Conservation (phyloP, 345 rosid genomes). For the Salix viminalis region DNA sequence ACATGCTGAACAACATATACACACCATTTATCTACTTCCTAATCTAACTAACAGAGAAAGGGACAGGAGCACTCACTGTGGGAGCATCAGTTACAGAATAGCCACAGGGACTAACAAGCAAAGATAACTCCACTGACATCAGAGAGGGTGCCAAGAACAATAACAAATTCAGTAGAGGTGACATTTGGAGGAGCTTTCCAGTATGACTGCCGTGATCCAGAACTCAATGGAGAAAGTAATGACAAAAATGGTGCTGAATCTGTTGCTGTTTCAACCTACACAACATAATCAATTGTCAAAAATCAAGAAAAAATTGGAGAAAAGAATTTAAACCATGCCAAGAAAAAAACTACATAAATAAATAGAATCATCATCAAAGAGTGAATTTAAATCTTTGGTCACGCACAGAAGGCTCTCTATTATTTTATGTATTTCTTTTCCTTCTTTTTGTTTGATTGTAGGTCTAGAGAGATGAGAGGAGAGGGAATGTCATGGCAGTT, state of each 20-base stretch:
- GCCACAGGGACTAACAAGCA: conserved; percentile 92
- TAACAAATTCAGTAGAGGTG: conserved; percentile 56
- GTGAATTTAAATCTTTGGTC: not conserved
- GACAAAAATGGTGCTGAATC: conserved; percentile 81
- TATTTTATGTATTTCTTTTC: too few species aligned
- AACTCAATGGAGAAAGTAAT: conserved; percentile 63
- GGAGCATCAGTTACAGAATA: conserved; percentile 83
- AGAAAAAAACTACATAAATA: not conserved
- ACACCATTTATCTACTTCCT: not conserved
- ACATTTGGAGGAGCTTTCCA: conserved; percentile 85
- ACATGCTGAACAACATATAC: not conserved
- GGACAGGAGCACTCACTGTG: conserved; percentile 42
- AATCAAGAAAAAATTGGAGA: not conserved
- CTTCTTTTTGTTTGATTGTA: too few species aligned
- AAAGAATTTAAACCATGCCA: not conserved
- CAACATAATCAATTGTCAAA: conserved; percentile 14
- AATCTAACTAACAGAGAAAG: conserved; percentile 6
- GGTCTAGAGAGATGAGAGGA: too few species aligned
- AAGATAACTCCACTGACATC: conserved; percentile 78
- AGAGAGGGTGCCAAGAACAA: conserved; percentile 61
- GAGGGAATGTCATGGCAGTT: too few species aligned
- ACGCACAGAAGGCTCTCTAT: not conserved
- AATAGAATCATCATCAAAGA: not conserved
- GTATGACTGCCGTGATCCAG: conserved; percentile 50
- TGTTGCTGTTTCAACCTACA: conserved; percentile 80